Conservation (phyloP, 768 basidiomycete species). For the Lactarius hatsudake region DNA sequence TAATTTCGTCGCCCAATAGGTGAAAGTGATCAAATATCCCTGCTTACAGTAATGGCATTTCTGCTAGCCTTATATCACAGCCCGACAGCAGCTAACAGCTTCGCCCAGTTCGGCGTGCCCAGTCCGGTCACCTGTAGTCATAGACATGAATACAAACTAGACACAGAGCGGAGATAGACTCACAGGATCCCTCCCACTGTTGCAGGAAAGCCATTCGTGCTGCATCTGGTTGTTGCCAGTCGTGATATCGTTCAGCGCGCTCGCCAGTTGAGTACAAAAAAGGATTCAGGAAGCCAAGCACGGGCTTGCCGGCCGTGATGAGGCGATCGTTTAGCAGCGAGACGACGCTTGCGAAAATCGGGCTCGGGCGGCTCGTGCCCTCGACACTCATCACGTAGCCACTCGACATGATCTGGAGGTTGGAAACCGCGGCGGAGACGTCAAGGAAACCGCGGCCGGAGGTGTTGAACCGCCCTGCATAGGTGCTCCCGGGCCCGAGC, state of each 20-base stretch:
- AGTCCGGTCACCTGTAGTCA: slow-evolving; percentile 47
- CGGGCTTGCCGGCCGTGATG: slow-evolving; percentile 30
- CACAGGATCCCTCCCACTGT: slow-evolving; percentile 22
- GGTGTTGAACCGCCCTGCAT: slow-evolving; percentile 34
- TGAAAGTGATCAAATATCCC: too few species aligned
- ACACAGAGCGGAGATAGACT: background rate
- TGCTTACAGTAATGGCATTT: too few species aligned
- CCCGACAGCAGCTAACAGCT: slow-evolving; percentile 41
- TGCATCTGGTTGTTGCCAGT: slow-evolving; percentile 30
- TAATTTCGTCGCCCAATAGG: too few species aligned
- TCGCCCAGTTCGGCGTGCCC: slow-evolving; percentile 54
- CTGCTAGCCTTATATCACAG: background rate
- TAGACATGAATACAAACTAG: background rate
- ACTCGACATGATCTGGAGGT: slow-evolving; percentile 32
- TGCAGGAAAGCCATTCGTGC: slow-evolving; percentile 24
- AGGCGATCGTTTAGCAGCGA: slow-evolving; percentile 37
- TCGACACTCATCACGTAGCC: slow-evolving; percentile 26
- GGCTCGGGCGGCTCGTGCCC: slow-evolving; percentile 37
- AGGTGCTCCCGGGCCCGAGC: slow-evolving; percentile 34
- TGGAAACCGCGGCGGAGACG: slow-evolving; percentile 40
- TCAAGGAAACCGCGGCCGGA: slow-evolving; percentile 49
- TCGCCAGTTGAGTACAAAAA: slow-evolving; percentile 33
- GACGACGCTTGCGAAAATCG: slow-evolving; percentile 37
- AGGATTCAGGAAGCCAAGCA: slow-evolving; percentile 36
- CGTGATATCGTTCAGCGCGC: slow-evolving; percentile 38